These are phyloP conservation scores for Eucalyptus fibrosa DNA, from an alignment of 345 rosid genomes.

Conservation along the genomic window DNA sequence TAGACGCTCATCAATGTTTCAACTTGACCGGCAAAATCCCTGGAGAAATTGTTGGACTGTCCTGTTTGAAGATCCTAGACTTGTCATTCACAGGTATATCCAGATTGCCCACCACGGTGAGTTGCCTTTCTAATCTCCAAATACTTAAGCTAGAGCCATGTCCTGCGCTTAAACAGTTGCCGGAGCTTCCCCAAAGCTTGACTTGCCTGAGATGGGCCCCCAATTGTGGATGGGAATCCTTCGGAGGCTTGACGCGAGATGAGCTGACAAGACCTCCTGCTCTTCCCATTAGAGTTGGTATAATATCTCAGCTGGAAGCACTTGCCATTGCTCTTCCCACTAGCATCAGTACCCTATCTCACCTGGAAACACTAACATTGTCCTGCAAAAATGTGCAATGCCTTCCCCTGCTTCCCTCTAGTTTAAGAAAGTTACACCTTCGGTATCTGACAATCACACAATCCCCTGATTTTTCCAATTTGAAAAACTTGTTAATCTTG, in stretches of 20 bases:
- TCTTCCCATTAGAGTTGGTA: background rate
- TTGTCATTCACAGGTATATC: accelerated
- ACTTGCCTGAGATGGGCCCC: background rate
- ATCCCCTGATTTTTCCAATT: background rate
- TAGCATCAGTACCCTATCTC: background rate
- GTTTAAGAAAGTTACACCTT: background rate
- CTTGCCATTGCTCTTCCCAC: background rate
- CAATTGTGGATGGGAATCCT: too few species aligned
- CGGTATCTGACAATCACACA: accelerated
- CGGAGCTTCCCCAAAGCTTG: background rate
- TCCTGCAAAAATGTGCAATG: background rate
- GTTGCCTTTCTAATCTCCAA: background rate
- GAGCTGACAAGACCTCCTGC: background rate
- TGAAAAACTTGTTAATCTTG: background rate
- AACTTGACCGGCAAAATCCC: background rate
- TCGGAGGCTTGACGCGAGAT: too few species aligned
- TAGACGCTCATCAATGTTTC: accelerated
- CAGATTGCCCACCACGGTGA: background rate
- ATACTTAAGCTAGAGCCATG: accelerated
- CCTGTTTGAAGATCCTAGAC: background rate
- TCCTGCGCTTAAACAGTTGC: background rate
- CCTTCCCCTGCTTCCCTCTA: background rate
- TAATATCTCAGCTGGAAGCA: background rate
- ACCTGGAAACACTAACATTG: background rate
- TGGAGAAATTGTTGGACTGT: background rate